Base-by-base conservation (phyloP, 1,139 yeast species). In the Taphrina communis region DNA sequence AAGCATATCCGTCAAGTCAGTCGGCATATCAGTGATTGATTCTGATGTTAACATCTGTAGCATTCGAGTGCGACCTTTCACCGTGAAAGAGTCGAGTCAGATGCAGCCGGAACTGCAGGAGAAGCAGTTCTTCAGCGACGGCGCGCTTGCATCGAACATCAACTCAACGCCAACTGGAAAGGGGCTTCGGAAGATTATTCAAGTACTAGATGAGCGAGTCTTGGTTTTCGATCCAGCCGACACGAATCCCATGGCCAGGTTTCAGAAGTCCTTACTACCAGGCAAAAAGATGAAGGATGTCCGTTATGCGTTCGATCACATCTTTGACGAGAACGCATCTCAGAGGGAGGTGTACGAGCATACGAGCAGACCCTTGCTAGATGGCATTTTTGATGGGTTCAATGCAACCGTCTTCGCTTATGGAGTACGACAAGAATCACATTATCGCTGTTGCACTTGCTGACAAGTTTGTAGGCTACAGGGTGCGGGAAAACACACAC, bases 401-500 rank as follows among this genome's bases (percentile, higher is more conserved):
- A 91, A 92, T 75, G 96, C 94, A 9, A 92, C 97, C 0, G 92
- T 93, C 0, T 94, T 94, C 80, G 98, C 99, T 0, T 94, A 94
- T 76, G 99, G 99, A 1, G 62, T 58, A 58, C 11, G 17, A 21
- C 21, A 6, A 14, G 42, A 35, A 12, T 14, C 21, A 1, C 42
- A 53, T 1, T 3, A 6, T 12, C 9, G 14, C 11, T 17, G 6
- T 7, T 3, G 42, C 21, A 17, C 4, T 35, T 9, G 42, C 58
- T 53, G 42, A 53, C 41, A 3, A 8, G 42, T 14, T 41, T 7
- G 21, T 5, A 58, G 62, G 97, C 97, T 38, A 92, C 99, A 0
- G 99, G 99, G 0, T 94, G 98, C 77, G 99, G 99, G n/a, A 93
- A 97, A 0, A 87, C 78, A 97, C 97, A 1, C 91, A 92, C 76